These are phyloP conservation scores for Vanderwaltozyma polyspora DNA, from an alignment of 805 yeast species.

Conservation along the genomic window DNA sequence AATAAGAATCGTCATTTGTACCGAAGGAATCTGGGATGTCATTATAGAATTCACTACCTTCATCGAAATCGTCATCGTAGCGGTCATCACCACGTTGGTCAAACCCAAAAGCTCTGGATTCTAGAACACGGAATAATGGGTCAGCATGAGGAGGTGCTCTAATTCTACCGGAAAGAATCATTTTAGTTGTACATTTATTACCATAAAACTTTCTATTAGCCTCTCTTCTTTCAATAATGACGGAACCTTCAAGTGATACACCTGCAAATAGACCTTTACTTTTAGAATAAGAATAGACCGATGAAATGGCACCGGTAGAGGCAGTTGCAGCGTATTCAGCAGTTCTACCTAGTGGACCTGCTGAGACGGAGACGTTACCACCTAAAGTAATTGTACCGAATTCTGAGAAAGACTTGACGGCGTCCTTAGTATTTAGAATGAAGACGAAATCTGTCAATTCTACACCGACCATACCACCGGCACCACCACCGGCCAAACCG, in stretches of 20 bases:
- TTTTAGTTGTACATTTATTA: slow-evolving; percentile 73
- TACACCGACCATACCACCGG: slow-evolving; percentile 95
- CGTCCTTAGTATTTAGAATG: slow-evolving; percentile 73
- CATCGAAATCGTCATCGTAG: slow-evolving; percentile 52
- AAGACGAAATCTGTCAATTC: slow-evolving; percentile 94
- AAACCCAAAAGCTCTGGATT: slow-evolving; percentile 69
- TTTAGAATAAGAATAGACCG: slow-evolving; percentile 87
- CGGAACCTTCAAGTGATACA: slow-evolving; percentile 93
- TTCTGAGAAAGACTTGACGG: slow-evolving; percentile 89
- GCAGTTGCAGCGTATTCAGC: slow-evolving; percentile 98
- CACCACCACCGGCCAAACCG: slow-evolving; percentile 95
- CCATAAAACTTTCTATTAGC: slow-evolving; percentile 95
- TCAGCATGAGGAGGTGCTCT: slow-evolving; percentile 90
- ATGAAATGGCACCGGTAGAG: slow-evolving; percentile 74
- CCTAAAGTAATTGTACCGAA: slow-evolving; percentile 91
- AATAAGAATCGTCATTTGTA: slow-evolving; percentile 26
- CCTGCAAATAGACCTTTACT: slow-evolving; percentile 97
- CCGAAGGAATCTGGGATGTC: slow-evolving; percentile 39
- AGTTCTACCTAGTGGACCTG: slow-evolving; percentile 94
- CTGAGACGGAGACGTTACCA: slow-evolving; percentile 90
- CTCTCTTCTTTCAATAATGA: slow-evolving; percentile 91
- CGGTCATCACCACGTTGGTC: slow-evolving; percentile 35
- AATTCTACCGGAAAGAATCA: slow-evolving; percentile 75
- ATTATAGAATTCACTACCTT: slow-evolving; percentile 68
- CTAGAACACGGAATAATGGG: slow-evolving; percentile 72